Conservation (phyloP, 2,329 filamentous ascomycete genomes). For the Aspergillus alliaceus region DNA sequence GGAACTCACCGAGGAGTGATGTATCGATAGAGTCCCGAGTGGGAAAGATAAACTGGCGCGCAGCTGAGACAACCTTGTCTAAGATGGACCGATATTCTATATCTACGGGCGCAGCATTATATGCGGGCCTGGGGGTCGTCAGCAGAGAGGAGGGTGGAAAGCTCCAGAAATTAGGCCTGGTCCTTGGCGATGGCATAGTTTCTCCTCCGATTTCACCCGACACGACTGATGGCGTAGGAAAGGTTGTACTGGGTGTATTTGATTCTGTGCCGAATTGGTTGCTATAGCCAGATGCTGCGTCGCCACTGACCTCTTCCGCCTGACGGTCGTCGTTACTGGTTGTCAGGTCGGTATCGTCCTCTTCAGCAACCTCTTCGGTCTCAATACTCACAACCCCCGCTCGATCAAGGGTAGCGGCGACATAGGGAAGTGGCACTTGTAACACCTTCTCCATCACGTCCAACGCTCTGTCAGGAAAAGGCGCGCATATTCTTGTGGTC, state of each 20-base stretch:
- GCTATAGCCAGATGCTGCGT: background rate
- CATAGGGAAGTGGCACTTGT: background rate
- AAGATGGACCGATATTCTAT: constrained; percentile 2
- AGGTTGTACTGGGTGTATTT: background rate
- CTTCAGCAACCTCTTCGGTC: constrained; percentile 2
- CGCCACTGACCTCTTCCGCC: background rate
- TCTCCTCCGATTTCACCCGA: background rate
- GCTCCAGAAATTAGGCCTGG: background rate
- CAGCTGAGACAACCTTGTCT: background rate
- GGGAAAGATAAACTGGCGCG: constrained; percentile 3
- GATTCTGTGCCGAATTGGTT: background rate
- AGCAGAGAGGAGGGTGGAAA: background rate
- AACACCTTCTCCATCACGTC: constrained; percentile 1
- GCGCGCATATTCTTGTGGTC: constrained; percentile 3
- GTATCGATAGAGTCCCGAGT: background rate
- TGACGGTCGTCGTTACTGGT: background rate
- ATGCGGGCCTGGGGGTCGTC: background rate
- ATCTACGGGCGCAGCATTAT: background rate
- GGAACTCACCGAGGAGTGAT: background rate
- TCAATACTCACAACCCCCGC: constrained; percentile 10
- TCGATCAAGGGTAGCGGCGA: constrained; percentile 3
- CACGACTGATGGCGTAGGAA: background rate
- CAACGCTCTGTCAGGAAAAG: background rate
- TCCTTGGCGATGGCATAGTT: background rate
- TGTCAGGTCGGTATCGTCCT: background rate